These are phyloP conservation scores for Fusarium sp. DNA, from an alignment of 2,329 filamentous ascomycete genomes.

Conservation along the genomic window DNA sequence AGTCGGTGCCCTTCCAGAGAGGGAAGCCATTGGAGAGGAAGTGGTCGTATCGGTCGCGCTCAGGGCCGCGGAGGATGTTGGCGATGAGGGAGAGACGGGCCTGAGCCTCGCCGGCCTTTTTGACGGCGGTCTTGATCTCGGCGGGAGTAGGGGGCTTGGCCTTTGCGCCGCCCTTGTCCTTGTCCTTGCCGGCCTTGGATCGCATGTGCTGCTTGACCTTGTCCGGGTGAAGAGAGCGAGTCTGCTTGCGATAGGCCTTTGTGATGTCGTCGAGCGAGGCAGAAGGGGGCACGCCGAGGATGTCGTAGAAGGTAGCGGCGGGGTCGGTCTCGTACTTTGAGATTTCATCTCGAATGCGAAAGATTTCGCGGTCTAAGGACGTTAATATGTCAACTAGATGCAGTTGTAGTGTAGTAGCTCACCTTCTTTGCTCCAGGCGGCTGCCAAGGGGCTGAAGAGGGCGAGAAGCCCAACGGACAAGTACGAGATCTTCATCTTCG, in stretches of 20 bases:
- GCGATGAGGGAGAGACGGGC: slow-evolving; percentile 85
- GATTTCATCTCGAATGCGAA: slow-evolving; percentile 91
- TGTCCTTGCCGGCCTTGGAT: slow-evolving; percentile 70
- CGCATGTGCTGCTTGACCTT: slow-evolving; percentile 90
- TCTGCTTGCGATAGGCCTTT: slow-evolving; percentile 92
- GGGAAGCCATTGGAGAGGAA: slow-evolving; percentile 95
- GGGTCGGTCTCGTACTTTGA: slow-evolving; percentile 78
- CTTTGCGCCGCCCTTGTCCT: slow-evolving; percentile 66
- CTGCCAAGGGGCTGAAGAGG: slow-evolving; percentile 72
- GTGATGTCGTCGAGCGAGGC: slow-evolving; percentile 89
- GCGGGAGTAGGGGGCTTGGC: slow-evolving; percentile 76
- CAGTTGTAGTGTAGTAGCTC: slow-evolving; percentile 43
- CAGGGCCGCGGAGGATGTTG: slow-evolving; percentile 83
- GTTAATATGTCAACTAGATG: slow-evolving; percentile 15
- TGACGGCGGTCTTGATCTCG: slow-evolving; percentile 81
- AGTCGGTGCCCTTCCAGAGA: slow-evolving; percentile 95
- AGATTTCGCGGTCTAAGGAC: slow-evolving; percentile 90
- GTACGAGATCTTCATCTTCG: slow-evolving; percentile 77
- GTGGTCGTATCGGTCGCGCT: slow-evolving; percentile 90
- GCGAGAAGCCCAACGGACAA: slow-evolving; percentile 76
- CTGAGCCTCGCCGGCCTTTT: slow-evolving; percentile 84
- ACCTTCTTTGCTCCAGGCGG: slow-evolving; percentile 91
- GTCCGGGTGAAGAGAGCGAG: slow-evolving; percentile 87
- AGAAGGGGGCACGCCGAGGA: slow-evolving; percentile 78
- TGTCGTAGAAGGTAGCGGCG: slow-evolving; percentile 92